Conservation (phyloP, 805 yeast genomes). For the Metschnikowia santaceciliae region DNA sequence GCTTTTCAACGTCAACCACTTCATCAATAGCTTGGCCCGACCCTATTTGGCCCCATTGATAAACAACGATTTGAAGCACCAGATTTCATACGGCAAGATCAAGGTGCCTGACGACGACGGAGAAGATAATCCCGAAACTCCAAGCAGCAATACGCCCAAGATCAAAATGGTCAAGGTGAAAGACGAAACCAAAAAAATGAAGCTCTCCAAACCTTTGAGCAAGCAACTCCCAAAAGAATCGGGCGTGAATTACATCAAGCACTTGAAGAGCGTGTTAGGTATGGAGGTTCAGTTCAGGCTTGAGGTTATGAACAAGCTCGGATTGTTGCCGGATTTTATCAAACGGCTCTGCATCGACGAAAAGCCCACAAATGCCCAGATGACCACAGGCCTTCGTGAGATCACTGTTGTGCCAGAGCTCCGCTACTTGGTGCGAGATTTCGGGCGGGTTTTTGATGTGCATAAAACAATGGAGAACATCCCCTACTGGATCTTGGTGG, state of each 20-base stretch:
- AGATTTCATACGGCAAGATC: conserved; percentile 37
- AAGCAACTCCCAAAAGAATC: conserved; percentile 33
- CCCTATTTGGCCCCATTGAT: conserved; percentile 91
- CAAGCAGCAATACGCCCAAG: conserved; percentile 4
- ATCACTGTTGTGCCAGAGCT: conserved; percentile 88
- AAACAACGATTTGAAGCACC: conserved; percentile 76
- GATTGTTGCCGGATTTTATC: conserved; percentile 64
- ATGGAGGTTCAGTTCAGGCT: conserved; percentile 84
- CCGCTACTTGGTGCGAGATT: conserved; percentile 62
- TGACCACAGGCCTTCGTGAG: conserved; percentile 61
- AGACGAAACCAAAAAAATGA: conserved; percentile 7
- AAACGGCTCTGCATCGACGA: conserved; percentile 85
- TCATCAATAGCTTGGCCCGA: conserved; percentile 84
- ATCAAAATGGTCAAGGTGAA: conserved; percentile 16
- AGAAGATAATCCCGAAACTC: conserved; percentile 5
- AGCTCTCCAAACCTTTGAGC: background rate
- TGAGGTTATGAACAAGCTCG: conserved; percentile 72
- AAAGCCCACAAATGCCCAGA: conserved; percentile 63
- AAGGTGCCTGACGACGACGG: conserved; percentile 10
- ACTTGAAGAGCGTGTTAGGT: conserved; percentile 52
- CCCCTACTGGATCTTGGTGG: conserved; percentile 85
- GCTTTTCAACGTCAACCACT: conserved; percentile 91
- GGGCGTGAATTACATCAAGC: conserved; percentile 29
- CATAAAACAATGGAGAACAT: conserved; percentile 67
- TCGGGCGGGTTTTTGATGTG: conserved; percentile 75